phyloP scores from a whole-genome alignment of 1,284 basidiomycete species.

The Ceratorhiza oryzae-sativae region DNA sequence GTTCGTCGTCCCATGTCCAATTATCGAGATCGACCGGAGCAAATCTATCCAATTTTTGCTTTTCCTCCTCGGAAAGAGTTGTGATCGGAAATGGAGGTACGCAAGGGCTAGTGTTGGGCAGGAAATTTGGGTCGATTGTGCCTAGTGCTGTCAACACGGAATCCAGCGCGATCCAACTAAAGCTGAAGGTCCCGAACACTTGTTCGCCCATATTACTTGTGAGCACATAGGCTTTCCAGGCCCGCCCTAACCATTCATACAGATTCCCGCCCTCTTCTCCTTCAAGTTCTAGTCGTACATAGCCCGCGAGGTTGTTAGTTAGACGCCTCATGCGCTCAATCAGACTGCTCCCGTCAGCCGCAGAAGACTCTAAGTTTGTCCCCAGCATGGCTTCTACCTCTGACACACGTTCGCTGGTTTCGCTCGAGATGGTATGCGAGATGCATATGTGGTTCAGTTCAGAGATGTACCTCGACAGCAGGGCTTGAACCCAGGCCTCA shows the following conservation, averaged over 20 bases:
- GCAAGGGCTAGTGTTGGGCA: neutral
- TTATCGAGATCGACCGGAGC: neutral
- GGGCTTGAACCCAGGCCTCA: neutral
- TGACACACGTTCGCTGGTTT: constrained; percentile 25
- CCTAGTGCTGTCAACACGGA: constrained; percentile 56
- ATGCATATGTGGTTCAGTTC: constrained; percentile 41
- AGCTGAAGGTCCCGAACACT: constrained; percentile 65
- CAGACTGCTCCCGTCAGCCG: constrained; percentile 12
- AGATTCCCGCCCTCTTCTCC: neutral
- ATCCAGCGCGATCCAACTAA: constrained; percentile 65
- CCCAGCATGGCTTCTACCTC: constrained; percentile 41
- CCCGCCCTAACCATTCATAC: constrained; percentile 26
- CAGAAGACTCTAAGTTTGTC: constrained; percentile 31
- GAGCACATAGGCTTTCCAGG: constrained; percentile 28
- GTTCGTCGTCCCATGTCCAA: constrained; percentile 9
- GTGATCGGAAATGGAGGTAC: neutral
- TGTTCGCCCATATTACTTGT: constrained; percentile 43
- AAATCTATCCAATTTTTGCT: neutral
- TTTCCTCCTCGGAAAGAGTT: neutral
- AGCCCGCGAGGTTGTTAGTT: constrained; percentile 5
- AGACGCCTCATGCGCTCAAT: constrained; percentile 35
- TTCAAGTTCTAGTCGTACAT: constrained; percentile 10
- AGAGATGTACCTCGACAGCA: constrained; percentile 24
- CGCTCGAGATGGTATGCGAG: constrained; percentile 31
- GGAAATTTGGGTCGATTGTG: constrained; percentile 29